These are phyloP conservation scores for Jackrogersella multiformis DNA, from an alignment of 495 filamentous ascomycete genomes.

Conservation along the genomic window DNA sequence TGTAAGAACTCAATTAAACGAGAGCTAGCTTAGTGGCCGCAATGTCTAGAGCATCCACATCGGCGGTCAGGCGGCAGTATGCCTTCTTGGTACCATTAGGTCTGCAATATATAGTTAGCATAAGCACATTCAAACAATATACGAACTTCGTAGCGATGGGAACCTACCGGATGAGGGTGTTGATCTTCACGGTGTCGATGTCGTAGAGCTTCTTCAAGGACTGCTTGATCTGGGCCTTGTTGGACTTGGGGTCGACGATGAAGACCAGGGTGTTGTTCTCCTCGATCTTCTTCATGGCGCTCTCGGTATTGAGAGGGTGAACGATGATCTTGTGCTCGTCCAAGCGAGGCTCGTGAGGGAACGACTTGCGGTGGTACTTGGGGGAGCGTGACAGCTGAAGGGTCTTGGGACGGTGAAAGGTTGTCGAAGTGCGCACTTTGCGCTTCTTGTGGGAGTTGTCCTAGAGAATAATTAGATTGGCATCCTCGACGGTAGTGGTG, in stretches of 20 bases:
- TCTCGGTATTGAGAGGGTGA: conserved; percentile 94
- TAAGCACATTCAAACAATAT: background rate
- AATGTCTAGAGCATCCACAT: conserved; percentile 99
- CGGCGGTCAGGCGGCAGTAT: conserved; percentile 90
- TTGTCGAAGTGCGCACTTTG: conserved; percentile 91
- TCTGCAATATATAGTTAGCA: conserved; percentile 56
- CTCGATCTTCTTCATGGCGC: conserved; percentile 99
- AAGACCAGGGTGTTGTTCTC: conserved; percentile 99
- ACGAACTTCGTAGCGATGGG: background rate
- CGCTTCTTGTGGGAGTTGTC: conserved; percentile 82
- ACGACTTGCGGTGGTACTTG: conserved; percentile 92
- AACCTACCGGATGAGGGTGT: conserved; percentile 93
- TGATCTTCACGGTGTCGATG: conserved; percentile 97
- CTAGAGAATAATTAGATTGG: conserved; percentile 31
- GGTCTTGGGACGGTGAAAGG: conserved; percentile 87
- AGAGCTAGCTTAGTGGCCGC: conserved; percentile 98
- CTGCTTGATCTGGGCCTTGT: conserved; percentile 99
- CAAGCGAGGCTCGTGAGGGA: conserved; percentile 87
- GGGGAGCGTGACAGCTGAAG: conserved; percentile 88
- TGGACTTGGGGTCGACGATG: conserved; percentile 97
- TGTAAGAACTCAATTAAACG: conserved; percentile 73
- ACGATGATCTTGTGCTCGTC: conserved; percentile 90
- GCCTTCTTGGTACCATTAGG: conserved; percentile 99
- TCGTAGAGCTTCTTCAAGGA: conserved; percentile 99
- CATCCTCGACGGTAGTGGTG: background rate